Conservation (phyloP, 1,284 basidiomycete species). For the Ceraceosorus bombacis region DNA sequence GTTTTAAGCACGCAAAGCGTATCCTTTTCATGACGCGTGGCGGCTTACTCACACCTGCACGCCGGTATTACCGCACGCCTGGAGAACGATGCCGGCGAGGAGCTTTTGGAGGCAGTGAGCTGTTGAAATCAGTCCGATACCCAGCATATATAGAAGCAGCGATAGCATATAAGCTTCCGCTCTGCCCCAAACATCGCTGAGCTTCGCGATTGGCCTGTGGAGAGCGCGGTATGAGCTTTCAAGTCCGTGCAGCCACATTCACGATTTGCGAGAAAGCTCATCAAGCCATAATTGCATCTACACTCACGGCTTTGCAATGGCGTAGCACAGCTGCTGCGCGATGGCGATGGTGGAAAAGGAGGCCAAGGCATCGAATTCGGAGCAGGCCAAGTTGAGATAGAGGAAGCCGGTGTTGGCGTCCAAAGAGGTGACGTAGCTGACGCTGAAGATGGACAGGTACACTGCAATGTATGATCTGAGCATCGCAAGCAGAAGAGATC, state of each 20-base stretch:
- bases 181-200: slow-evolving; percentile 61
- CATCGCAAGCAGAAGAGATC: too few relatives aligned
- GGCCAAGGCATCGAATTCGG: slow-evolving; percentile 43
- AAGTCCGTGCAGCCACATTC: not conserved
- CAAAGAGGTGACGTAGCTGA: slow-evolving; percentile 60
- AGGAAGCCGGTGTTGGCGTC: slow-evolving; percentile 56
- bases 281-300: not conserved
- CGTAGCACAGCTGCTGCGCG: slow-evolving; percentile 52
- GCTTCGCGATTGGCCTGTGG: slow-evolving; percentile 60
- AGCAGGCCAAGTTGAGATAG: slow-evolving; percentile 46
- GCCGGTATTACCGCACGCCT: slow-evolving; percentile 49
- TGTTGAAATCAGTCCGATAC: slow-evolving; percentile 63
- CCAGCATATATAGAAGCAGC: slow-evolving; percentile 51
- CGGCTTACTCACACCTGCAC: slow-evolving; percentile 38
- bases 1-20: too few relatives aligned
- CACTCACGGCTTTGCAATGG: slow-evolving; percentile 60
- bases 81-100: slow-evolving; percentile 55
- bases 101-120: slow-evolving; percentile 57
- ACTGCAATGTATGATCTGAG: slow-evolving; percentile 22
- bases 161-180: slow-evolving; percentile 59
- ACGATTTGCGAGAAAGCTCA: not conserved
- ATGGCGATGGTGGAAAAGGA: slow-evolving; percentile 50
- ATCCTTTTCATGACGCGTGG: too few relatives aligned
- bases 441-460: slow-evolving; percentile 55
- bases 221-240: too few relatives aligned